Percentiles rank a stretch among this genome's conserved stretches.
phyloP scores from a whole-genome alignment of 257 asterid genomes.

The Oldenlandia corymbosa region DNA sequence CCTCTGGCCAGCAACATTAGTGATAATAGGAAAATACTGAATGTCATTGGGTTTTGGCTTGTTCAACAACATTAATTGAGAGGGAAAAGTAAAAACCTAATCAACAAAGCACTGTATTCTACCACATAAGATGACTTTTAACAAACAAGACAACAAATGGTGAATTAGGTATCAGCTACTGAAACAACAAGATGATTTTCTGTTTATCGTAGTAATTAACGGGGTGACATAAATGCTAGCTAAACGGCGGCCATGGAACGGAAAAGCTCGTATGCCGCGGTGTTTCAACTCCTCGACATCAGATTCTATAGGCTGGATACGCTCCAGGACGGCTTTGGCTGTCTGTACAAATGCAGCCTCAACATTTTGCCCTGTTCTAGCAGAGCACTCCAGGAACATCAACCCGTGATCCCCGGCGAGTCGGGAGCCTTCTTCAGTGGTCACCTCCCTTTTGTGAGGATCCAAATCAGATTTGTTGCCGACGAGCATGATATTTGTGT shows the following conservation, averaged over 20 bases:
- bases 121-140: too few relatives aligned
- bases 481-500: constrained; percentile 52
- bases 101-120: too few relatives aligned
- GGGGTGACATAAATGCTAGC: too few relatives aligned
- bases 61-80: too few relatives aligned
- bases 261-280: neutral
- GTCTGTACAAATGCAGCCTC: constrained; percentile 39
- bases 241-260: too few relatives aligned
- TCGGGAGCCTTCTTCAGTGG: constrained; percentile 58
- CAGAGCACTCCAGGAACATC: constrained; percentile 67
- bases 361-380: constrained; percentile 60
- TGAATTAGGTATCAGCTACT: neutral
- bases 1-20: too few relatives aligned
- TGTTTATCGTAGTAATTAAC: too few relatives aligned
- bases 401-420: constrained; percentile 57
- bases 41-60: too few relatives aligned
- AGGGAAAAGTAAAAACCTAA: too few relatives aligned
- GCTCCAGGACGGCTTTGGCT: neutral
- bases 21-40: too few relatives aligned
- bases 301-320: neutral
- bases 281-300: neutral
- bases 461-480: constrained; percentile 67
- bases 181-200: neutral
- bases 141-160: neutral
- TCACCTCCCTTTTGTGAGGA: constrained; percentile 53